A percentile compares a stretch with the other conserved stretches of the same genome.
Evolutionary conservation across 768 basidiomycete genomes (phyloP).

Genomic region (Serpula lacrymans): DNA sequence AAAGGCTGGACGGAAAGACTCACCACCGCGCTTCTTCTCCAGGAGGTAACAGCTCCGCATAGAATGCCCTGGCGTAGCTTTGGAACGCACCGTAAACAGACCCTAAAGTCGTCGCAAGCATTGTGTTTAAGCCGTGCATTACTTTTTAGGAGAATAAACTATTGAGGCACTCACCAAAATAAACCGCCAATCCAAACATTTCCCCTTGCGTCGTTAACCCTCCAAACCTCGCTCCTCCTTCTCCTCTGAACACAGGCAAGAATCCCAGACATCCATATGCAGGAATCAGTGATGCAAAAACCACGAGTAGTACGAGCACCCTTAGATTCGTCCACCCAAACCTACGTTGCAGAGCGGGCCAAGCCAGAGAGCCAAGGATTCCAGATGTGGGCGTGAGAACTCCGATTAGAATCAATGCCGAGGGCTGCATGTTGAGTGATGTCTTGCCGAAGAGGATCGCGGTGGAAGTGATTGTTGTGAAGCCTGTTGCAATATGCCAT

Average conservation of each 20-base stretch:
- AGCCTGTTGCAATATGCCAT: slow-evolving; percentile 44
- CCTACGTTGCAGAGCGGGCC: slow-evolving; percentile 70
- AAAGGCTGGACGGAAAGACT: slow-evolving; percentile 11
- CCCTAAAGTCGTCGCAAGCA: slow-evolving; percentile 34
- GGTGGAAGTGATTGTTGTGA: slow-evolving; percentile 90
- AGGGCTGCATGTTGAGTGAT: slow-evolving; percentile 72
- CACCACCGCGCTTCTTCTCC: slow-evolving; percentile 91
- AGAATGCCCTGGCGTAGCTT: slow-evolving; percentile 83
- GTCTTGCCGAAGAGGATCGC: slow-evolving; percentile 94
- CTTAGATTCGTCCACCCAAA: slow-evolving; percentile 63
- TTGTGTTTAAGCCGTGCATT: slow-evolving; percentile 3
- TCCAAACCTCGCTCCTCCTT: slow-evolving; percentile 46
- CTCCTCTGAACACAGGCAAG: slow-evolving; percentile 46
- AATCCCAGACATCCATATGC: slow-evolving; percentile 85
- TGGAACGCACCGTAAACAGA: slow-evolving; percentile 88
- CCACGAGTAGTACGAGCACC: slow-evolving; percentile 64
- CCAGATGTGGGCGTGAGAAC: slow-evolving; percentile 75
- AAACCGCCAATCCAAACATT: slow-evolving; percentile 80
- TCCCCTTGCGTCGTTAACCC: slow-evolving; percentile 77
- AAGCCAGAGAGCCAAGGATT: slow-evolving; percentile 79
- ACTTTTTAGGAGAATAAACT: neutral
- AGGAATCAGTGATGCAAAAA: slow-evolving; percentile 64
- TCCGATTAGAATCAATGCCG: slow-evolving; percentile 76
- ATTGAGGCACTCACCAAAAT: slow-evolving; percentile 59
- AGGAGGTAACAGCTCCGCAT: slow-evolving; percentile 81